A percentile compares a stretch with the other conserved stretches of the same genome.
Evolutionary conservation across 2,329 filamentous ascomycete genomes (phyloP).

Genomic region (Xylaria sp.): DNA sequence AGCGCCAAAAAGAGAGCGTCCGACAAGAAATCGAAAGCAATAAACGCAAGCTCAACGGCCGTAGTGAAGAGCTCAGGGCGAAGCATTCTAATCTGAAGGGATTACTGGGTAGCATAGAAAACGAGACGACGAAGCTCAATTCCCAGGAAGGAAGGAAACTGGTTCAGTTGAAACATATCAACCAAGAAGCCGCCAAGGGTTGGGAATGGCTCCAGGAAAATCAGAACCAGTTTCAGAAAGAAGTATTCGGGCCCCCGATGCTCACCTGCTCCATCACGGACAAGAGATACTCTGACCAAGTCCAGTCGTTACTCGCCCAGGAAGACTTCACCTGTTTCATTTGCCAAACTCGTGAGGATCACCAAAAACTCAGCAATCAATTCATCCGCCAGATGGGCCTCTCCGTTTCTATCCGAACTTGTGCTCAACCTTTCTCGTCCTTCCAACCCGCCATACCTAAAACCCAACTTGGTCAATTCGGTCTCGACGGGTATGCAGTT

Average conservation of each 20-base stretch:
- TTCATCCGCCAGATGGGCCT: slow-evolving; percentile 60
- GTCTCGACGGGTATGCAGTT: slow-evolving; percentile 74
- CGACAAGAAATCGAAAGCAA: slow-evolving; percentile 47
- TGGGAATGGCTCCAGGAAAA: slow-evolving; percentile 82
- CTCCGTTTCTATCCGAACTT: slow-evolving; percentile 66
- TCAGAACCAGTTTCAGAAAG: slow-evolving; percentile 61
- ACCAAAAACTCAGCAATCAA: slow-evolving; percentile 62
- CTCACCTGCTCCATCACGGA: slow-evolving; percentile 76
- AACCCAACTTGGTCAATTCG: slow-evolving; percentile 52
- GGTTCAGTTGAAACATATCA: slow-evolving; percentile 55
- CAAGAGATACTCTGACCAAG: slow-evolving; percentile 53
- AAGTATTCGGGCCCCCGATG: slow-evolving; percentile 76
- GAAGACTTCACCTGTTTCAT: slow-evolving; percentile 65
- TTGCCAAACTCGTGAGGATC: slow-evolving; percentile 69
- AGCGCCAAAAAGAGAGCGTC: slow-evolving; percentile 58
- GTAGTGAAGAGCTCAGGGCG: slow-evolving; percentile 36
- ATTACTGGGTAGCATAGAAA: slow-evolving; percentile 37
- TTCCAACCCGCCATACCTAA: slow-evolving; percentile 51
- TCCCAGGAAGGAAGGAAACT: slow-evolving; percentile 72
- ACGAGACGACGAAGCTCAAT: slow-evolving; percentile 55
- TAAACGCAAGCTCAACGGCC: slow-evolving; percentile 33
- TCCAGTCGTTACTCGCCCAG: slow-evolving; percentile 46
- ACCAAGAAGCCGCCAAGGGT: slow-evolving; percentile 59
- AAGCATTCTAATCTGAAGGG: slow-evolving; percentile 39
- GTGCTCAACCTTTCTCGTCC: slow-evolving; percentile 46